Conservation (phyloP, 768 basidiomycete species). For the Tricholoma terreum region DNA sequence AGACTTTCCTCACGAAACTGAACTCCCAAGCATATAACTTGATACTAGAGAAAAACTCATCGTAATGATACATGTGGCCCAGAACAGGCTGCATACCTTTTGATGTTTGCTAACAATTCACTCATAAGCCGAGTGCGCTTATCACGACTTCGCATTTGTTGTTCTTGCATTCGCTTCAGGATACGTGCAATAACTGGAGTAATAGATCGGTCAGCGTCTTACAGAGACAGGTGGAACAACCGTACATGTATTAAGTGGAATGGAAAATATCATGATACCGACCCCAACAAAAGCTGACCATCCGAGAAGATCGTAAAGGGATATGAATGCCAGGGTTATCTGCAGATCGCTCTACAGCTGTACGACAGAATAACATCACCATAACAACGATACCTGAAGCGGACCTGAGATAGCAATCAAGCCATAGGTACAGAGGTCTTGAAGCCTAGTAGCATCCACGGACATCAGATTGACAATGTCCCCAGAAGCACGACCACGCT, state of each 20-base stretch:
- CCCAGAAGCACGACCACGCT: slow-evolving; percentile 75
- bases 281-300: slow-evolving; percentile 92
- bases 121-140: slow-evolving; percentile 84
- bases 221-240: background rate
- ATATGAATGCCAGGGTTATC: slow-evolving; percentile 87
- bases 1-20: slow-evolving; percentile 76
- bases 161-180: slow-evolving; percentile 73
- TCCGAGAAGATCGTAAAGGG: slow-evolving; percentile 85
- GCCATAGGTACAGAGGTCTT: slow-evolving; percentile 80
- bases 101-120: slow-evolving; percentile 90
- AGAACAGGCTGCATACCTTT: slow-evolving; percentile 44
- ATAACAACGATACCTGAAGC: slow-evolving; percentile 67
- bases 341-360: slow-evolving; percentile 22
- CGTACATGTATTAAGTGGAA: slow-evolving; percentile 67
- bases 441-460: slow-evolving; percentile 76
- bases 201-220: background rate
- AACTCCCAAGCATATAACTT: slow-evolving; percentile 96
- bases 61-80: background rate
- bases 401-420: slow-evolving; percentile 85
- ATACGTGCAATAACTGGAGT: slow-evolving; percentile 56
- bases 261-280: slow-evolving; percentile 79
- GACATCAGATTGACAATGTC: slow-evolving; percentile 96
- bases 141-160: slow-evolving; percentile 94
- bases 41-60: slow-evolving; percentile 49
- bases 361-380: background rate